These are phyloP conservation scores for Mycosphaerelloides madeirae DNA, from an alignment of 2,329 filamentous ascomycete species.

Conservation along the genomic window DNA sequence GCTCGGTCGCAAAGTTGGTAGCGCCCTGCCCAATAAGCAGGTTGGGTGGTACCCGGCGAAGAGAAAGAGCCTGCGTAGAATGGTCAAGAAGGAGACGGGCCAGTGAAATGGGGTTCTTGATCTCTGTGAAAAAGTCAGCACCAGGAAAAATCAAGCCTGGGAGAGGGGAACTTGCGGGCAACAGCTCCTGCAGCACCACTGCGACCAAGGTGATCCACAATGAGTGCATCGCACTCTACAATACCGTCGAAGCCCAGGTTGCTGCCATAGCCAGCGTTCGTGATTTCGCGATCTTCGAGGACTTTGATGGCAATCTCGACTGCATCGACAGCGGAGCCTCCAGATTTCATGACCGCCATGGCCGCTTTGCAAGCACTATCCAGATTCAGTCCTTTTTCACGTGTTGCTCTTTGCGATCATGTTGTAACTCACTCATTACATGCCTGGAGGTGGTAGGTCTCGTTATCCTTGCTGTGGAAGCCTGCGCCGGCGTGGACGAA, in stretches of 20 bases:
- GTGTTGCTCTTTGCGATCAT: background rate
- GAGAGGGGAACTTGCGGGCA: conserved; percentile 59
- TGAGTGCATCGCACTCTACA: conserved; percentile 90
- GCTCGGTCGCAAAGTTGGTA: conserved; percentile 74
- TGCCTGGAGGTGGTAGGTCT: conserved; percentile 74
- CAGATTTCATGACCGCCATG: conserved; percentile 74
- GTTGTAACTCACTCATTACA: conserved; percentile 80
- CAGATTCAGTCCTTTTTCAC: conserved; percentile 16
- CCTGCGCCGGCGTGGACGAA: conserved; percentile 92
- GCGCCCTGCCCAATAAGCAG: conserved; percentile 83
- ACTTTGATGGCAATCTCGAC: conserved; percentile 83
- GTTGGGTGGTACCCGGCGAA: conserved; percentile 87
- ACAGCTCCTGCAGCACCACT: conserved; percentile 93
- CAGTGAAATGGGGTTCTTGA: conserved; percentile 87
- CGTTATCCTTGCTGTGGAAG: conserved; percentile 84
- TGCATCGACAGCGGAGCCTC: conserved; percentile 77
- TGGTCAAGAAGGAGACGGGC: conserved; percentile 78
- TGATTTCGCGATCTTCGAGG: conserved; percentile 91
- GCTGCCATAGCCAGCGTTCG: conserved; percentile 93
- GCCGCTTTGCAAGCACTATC: conserved; percentile 73
- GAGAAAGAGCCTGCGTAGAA: conserved; percentile 69
- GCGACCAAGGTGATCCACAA: conserved; percentile 84
- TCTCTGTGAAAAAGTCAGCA: conserved; percentile 52
- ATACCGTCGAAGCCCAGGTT: conserved; percentile 86
- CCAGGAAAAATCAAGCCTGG: background rate